Percentiles rank a stretch among this genome's conserved stretches.
phyloP scores from a whole-genome alignment of 164 flowering plant species.

The Vitis amurensis region DNA sequence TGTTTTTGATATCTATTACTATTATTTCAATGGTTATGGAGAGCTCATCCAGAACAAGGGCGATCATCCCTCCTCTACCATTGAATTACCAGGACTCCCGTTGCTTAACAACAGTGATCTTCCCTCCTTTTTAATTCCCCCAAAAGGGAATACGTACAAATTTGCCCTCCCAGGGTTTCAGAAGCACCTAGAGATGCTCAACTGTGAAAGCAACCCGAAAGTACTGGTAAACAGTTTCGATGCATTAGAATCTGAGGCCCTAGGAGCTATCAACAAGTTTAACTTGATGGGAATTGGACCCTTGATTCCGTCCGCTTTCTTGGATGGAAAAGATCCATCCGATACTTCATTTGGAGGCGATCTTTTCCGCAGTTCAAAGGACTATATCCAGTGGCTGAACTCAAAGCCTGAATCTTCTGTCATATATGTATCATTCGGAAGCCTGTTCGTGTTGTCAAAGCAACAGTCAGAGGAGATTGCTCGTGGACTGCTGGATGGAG shows the following conservation, averaged over 20 bases:
- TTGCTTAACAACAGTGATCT: neutral
- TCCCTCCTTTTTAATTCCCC: neutral
- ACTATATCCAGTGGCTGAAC: conserved; percentile 43
- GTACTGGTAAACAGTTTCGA: conserved; percentile 47
- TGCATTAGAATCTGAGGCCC: conserved; percentile 32
- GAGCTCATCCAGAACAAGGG: neutral
- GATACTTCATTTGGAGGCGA: conserved; percentile 34
- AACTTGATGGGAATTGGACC: conserved; percentile 45
- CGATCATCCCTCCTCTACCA: too few species aligned
- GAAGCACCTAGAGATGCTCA: conserved; percentile 17
- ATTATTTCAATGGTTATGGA: neutral
- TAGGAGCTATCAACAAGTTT: conserved; percentile 25
- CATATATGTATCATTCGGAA: conserved; percentile 48
- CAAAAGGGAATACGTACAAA: neutral
- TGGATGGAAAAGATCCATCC: conserved; percentile 26
- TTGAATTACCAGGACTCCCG: conserved; percentile 3
- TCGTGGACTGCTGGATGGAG: conserved; percentile 19
- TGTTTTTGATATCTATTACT: neutral
- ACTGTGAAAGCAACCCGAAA: conserved; percentile 11
- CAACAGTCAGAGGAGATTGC: conserved; percentile 38
- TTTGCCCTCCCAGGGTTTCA: neutral
- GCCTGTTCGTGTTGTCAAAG: conserved; percentile 19
- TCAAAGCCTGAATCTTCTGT: conserved; percentile 37
- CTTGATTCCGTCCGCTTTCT: conserved; percentile 38
- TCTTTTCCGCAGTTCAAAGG: conserved; percentile 12